Evolutionary conservation across 2,329 filamentous ascomycete species (phyloP).

Genomic region (Paramyrothecium sp.): DNA sequence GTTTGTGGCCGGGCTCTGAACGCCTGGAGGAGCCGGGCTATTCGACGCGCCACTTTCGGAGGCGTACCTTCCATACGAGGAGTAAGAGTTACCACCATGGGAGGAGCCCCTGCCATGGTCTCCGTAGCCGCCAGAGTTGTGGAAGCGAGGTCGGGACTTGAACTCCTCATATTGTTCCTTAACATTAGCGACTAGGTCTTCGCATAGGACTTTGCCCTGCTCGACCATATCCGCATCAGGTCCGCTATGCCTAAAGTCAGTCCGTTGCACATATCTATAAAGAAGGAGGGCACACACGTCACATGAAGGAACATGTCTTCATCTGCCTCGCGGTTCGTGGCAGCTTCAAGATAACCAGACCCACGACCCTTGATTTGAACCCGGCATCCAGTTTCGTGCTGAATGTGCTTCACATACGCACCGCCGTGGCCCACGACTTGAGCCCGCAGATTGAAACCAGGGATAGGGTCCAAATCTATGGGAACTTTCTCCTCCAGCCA

Average conservation of each 20-base stretch:
- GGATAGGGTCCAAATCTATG: constrained; percentile 85
- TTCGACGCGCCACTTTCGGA: constrained; percentile 29
- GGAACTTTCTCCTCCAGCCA: constrained; percentile 97
- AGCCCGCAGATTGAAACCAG: constrained; percentile 92
- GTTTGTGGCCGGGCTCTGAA: constrained; percentile 20
- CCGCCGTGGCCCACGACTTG: constrained; percentile 95
- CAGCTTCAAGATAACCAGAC: constrained; percentile 88
- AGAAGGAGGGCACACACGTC: constrained; percentile 59
- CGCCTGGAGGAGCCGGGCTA: constrained; percentile 31
- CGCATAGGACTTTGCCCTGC: constrained; percentile 82
- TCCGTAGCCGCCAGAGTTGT: constrained; percentile 22
- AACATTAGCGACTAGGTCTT: constrained; percentile 84
- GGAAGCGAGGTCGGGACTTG: constrained; percentile 69
- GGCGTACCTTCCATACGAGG: constrained; percentile 25
- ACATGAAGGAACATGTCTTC: constrained; percentile 97
- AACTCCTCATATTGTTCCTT: constrained; percentile 87
- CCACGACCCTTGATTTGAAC: constrained; percentile 98
- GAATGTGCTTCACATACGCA: constrained; percentile 96
- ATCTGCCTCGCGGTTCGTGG: constrained; percentile 87
- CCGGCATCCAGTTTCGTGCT: constrained; percentile 89
- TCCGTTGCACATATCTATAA: not conserved
- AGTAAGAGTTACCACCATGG: constrained; percentile 28
- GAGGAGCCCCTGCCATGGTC: constrained; percentile 31
- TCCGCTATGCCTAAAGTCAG: constrained; percentile 57
- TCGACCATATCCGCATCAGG: constrained; percentile 85